These are phyloP conservation scores for Pleurotus ostreatus DNA, from an alignment of 768 basidiomycete genomes.

Conservation along the genomic window DNA sequence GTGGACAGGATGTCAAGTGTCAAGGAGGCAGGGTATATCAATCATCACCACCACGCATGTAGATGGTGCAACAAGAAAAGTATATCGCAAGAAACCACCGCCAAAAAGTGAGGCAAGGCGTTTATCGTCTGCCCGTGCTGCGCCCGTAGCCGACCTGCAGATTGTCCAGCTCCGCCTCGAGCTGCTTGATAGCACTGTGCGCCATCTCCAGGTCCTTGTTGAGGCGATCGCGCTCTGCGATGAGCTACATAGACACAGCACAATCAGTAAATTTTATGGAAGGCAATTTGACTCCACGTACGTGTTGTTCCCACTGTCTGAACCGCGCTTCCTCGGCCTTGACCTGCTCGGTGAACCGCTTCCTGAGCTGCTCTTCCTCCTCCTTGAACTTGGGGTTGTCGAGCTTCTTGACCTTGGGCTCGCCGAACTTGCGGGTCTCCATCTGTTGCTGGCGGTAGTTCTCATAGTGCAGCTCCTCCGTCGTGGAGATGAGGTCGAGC, in stretches of 20 bases:
- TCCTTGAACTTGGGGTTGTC: conserved; percentile 99
- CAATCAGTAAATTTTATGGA: conserved; percentile 4
- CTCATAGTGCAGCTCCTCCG: conserved; percentile 96
- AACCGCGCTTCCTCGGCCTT: conserved; percentile 97
- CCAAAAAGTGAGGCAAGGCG: not conserved
- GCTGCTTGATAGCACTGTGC: conserved; percentile 85
- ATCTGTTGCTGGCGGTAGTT: conserved; percentile 97
- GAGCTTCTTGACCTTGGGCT: conserved; percentile 96
- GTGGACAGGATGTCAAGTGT: not conserved
- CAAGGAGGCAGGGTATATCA: not conserved
- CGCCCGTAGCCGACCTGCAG: conserved; percentile 84
- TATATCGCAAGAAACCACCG: not conserved
- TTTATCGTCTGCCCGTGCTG: conserved; percentile 59
- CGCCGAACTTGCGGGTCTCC: conserved; percentile 99
- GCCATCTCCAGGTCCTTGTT: conserved; percentile 98
- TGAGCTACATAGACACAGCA: conserved; percentile 58
- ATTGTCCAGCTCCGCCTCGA: conserved; percentile 88
- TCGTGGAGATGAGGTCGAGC: conserved; percentile 95
- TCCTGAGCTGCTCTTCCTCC: conserved; percentile 94
- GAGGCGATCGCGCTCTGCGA: conserved; percentile 95
- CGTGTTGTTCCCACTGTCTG: conserved; percentile 99
- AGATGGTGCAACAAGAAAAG: not conserved
- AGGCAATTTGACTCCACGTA: conserved; percentile 35
- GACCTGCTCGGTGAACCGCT: conserved; percentile 99
- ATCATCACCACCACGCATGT: too few relatives aligned